Conservation (phyloP, 257 asterid genomes). For the Ilex aquifolium region DNA sequence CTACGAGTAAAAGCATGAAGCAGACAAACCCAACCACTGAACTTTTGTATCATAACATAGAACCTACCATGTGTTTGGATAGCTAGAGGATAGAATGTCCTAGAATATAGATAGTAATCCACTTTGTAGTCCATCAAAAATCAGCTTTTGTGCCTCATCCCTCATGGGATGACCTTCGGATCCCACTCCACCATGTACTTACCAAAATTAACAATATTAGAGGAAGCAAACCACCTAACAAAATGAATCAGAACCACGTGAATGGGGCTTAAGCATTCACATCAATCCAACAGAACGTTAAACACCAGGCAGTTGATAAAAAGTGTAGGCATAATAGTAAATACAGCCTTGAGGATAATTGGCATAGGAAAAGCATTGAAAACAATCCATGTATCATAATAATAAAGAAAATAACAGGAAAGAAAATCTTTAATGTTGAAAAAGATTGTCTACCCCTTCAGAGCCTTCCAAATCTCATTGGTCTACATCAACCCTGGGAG, state of each 20-base stretch:
- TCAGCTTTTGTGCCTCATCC: conserved; percentile 64
- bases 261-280: too few species aligned
- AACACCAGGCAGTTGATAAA: too few species aligned
- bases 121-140: conserved; percentile 65
- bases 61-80: conserved; percentile 78
- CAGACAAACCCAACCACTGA: conserved; percentile 8
- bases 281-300: too few species aligned
- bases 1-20: conserved; percentile 1
- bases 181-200: conserved; percentile 48
- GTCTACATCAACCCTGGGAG: too few species aligned
- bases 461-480: too few species aligned
- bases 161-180: conserved; percentile 38
- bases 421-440: too few species aligned
- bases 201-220: conserved; percentile 19
- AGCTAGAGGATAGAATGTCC: conserved; percentile 61
- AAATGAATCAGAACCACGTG: not conserved
- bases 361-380: too few species aligned
- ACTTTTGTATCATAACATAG: conserved; percentile 2
- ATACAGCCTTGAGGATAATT: too few species aligned
- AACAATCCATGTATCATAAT: too few species aligned
- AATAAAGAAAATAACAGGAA: too few species aligned
- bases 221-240: not conserved
- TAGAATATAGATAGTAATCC: conserved; percentile 50
- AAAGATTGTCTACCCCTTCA: too few species aligned
- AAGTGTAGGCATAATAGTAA: too few species aligned